Evolutionary conservation across 148 eudicot genomes (phyloP), one percentile per base, ranked within the genome.

Genomic region (Tetragonia tetragonoides): DNA sequence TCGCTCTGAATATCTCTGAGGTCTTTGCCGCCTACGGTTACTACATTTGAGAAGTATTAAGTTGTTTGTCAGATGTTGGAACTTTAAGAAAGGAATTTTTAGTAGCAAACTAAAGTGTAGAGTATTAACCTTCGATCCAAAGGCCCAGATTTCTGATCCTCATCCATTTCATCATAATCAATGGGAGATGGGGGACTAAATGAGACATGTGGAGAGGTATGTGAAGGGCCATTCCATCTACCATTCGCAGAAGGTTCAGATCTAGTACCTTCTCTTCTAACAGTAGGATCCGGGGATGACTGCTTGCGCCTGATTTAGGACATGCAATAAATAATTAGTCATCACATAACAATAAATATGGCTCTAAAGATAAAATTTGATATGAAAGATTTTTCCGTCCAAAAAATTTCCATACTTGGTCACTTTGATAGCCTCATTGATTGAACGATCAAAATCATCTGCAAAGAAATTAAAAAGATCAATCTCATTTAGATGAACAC

Each of bases 391-490:
- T 59, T 8, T 70, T 59, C 21, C 37, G 40, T 11, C 41, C 56
- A 17, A 18, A 60, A 81, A 57, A 23, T 28, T 72, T 68, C 10
- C 93, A 57, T 93, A 95, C 99, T 91, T 93, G 85, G 93, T 95
- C 72, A 82, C 82, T 85, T 91, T 91, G 84, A 95, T 88, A 77
- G 90, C 91, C 81, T 89, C 94, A 62, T 87, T 92, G 81, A 95
- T 95, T 28, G 96, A 91, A 44, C 89, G 88, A 66, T 86, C 88
- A 40, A 77, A 86, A 67, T 81, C 87, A 81, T 86, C 88, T 86
- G 88, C 77, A 79, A 68, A 78, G 64, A 44, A 77, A 75, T 63
- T 39, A 69, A 78, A n/a, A 69, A 75, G 63, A 56, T 68, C 61
- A 81, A 15, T 72, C 53, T 28, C 17, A 15, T 64, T 21, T 3